These are phyloP conservation scores for Cordyceps pruinosa DNA, from an alignment of 2,329 filamentous ascomycete species.

Conservation along the genomic window DNA sequence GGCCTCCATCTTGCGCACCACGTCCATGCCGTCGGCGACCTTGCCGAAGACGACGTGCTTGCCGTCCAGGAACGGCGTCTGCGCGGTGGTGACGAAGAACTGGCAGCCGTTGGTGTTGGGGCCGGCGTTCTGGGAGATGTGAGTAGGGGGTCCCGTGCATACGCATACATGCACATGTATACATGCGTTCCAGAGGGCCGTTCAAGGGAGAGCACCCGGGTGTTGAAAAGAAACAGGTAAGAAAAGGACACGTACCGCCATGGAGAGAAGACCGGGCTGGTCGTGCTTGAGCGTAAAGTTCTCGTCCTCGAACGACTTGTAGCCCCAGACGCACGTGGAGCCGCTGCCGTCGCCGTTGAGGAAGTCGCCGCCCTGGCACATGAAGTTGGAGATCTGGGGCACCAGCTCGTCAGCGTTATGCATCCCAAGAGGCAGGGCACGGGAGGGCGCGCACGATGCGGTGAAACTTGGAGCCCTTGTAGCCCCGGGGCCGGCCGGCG, in stretches of 20 bases:
- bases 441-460: conserved; percentile 60
- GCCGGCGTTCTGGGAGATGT: conserved; percentile 63
- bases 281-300: conserved; percentile 80
- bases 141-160: too few relatives aligned
- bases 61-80: conserved; percentile 79
- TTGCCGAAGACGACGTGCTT: conserved; percentile 96
- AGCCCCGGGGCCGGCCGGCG: conserved; percentile 75
- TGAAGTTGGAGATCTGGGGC: conserved; percentile 81
- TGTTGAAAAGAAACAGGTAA: neutral
- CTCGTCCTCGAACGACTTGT: conserved; percentile 79
- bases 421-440: neutral
- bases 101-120: conserved; percentile 91
- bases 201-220: too few relatives aligned
- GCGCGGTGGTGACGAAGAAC: conserved; percentile 92
- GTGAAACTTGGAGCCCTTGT: conserved; percentile 93
- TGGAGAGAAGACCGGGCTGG: conserved; percentile 72
- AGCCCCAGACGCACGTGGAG: conserved; percentile 80
- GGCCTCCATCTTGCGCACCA: conserved; percentile 87
- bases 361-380: conserved; percentile 97
- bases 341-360: conserved; percentile 89
- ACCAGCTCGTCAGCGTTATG: neutral
- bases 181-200: too few relatives aligned
- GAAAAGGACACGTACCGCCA: conserved; percentile 63
- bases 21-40: conserved; percentile 82
- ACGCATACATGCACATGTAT: too few relatives aligned